Base-by-base conservation (phyloP, 2,329 filamentous ascomycete species). In the Plenodomus lindquistii region DNA sequence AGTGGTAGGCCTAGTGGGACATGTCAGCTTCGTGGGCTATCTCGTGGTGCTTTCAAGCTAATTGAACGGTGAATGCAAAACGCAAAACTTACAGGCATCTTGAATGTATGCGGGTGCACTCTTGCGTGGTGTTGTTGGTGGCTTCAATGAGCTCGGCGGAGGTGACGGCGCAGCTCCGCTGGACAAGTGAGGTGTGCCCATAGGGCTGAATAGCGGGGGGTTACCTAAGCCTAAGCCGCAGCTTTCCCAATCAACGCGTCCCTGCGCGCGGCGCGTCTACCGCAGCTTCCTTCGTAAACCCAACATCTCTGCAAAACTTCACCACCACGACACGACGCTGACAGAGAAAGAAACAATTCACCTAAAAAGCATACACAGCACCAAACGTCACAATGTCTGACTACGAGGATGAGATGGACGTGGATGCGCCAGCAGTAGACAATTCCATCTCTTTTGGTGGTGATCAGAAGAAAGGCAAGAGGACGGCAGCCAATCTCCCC, bases 401-500 rank as follows among this genome's bases (percentile, higher is more conserved):
- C 71, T 75, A 73, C 52, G 85, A 88, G 58, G 83, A 85, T 56
- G 76, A 78, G 55, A 88, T 89, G 83, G 86, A 89, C 58, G 73
- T 88, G 43, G 86, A 88, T 74, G 80, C 75, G 44, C 78, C 80
- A 29, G 73, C 74, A 22, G 74, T 76, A 50, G 77, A 79, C 57
- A 73, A 75, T 49, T 69, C 76, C 1, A 77, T 87, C 43, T 75
- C 80, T 47, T 97, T 97, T 75, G 88, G 85, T 46, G 87, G 89
- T 20, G 85, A 89, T 54, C 84, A 85, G 60, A 84, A 81, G 56
- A 96, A 97, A 73, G 92, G 93, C 70, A 97, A 97, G 76, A 84
- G 91, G 64, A 93, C 88, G 63, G 90, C 90, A 40, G 93, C 93
- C 34, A 96, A 99, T 70, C 79, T 99, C 41, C 94, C 94, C 0